Evolutionary conservation across 495 filamentous ascomycete genomes (phyloP).

Genomic region (Podospora sp.): DNA sequence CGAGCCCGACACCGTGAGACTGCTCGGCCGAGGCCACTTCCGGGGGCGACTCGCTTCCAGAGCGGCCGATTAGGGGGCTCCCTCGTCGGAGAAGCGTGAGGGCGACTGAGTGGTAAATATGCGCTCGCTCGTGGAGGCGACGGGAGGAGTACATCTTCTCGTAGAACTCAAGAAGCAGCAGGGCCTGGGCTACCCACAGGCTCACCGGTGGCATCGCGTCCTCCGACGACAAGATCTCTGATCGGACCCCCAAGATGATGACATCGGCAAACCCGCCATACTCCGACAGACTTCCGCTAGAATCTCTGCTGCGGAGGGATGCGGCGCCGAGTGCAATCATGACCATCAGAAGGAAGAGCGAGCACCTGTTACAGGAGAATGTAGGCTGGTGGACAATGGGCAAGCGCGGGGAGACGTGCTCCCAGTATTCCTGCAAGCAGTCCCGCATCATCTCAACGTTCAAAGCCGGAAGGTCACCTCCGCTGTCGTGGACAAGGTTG

Average conservation of each 20-base stretch:
- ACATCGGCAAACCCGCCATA: slow-evolving; percentile 81
- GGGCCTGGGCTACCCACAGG: slow-evolving; percentile 91
- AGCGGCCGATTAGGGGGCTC: slow-evolving; percentile 85
- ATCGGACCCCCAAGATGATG: slow-evolving; percentile 80
- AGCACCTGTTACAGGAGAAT: slow-evolving; percentile 80
- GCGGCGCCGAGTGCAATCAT: slow-evolving; percentile 93
- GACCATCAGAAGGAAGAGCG: slow-evolving; percentile 76
- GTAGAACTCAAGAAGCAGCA: slow-evolving; percentile 87
- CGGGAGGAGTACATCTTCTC: slow-evolving; percentile 96
- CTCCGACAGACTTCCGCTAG: slow-evolving; percentile 64
- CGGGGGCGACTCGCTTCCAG: slow-evolving; percentile 85
- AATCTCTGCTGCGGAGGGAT: slow-evolving; percentile 76
- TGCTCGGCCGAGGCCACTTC: slow-evolving; percentile 58
- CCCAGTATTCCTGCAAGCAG: slow-evolving; percentile 91
- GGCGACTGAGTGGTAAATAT: slow-evolving; percentile 95
- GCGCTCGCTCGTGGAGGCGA: slow-evolving; percentile 86
- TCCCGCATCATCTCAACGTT: slow-evolving; percentile 88
- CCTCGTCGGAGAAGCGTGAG: slow-evolving; percentile 90
- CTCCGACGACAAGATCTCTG: slow-evolving; percentile 81
- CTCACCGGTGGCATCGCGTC: slow-evolving; percentile 89
- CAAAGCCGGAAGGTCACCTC: slow-evolving; percentile 70
- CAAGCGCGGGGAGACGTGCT: slow-evolving; percentile 86
- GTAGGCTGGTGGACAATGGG: slow-evolving; percentile 94
- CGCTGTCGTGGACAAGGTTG: slow-evolving; percentile 68
- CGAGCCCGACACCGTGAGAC: slow-evolving; percentile 53